Percentiles rank a stretch among this genome's conserved stretches.
These are phyloP conservation scores for Penicillium tannophilum DNA, from an alignment of 495 filamentous ascomycete genomes.

Conservation along the genomic window DNA sequence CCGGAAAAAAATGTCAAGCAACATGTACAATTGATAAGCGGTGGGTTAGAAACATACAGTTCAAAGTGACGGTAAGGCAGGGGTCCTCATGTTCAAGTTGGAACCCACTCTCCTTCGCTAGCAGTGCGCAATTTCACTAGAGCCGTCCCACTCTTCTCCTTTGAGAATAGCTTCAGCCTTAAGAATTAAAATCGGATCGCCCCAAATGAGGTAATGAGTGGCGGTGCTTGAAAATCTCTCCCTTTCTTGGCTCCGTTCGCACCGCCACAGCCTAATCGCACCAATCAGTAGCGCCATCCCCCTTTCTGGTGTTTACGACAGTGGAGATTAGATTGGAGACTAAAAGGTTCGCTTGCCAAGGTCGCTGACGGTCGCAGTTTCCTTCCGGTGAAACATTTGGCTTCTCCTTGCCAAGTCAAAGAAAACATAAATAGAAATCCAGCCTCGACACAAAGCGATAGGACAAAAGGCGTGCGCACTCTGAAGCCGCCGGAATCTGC, in stretches of 20 bases:
- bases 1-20: too few relatives aligned
- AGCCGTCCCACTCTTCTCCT: neutral
- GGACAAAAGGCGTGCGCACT: neutral
- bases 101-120: neutral
- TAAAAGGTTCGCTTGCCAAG: constrained; percentile 1
- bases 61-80: too few relatives aligned
- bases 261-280: constrained; percentile 1
- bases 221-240: neutral
- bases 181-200: neutral
- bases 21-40: too few relatives aligned
- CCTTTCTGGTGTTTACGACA: neutral
- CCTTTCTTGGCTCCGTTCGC: neutral
- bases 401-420: neutral
- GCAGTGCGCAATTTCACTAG: neutral
- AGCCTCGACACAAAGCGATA: neutral
- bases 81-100: neutral
- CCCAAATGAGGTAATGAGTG: neutral
- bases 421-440: neutral
- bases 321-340: constrained; percentile 1
- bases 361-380: neutral
- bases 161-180: constrained; percentile 1
- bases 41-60: too few relatives aligned
- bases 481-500: constrained; percentile 21
- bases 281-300: constrained; percentile 5
- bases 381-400: neutral